Evolutionary conservation across 1,284 basidiomycete species (phyloP), one percentile per base, ranked within the genome.

Genomic region (Trichosporon asahii): DNA sequence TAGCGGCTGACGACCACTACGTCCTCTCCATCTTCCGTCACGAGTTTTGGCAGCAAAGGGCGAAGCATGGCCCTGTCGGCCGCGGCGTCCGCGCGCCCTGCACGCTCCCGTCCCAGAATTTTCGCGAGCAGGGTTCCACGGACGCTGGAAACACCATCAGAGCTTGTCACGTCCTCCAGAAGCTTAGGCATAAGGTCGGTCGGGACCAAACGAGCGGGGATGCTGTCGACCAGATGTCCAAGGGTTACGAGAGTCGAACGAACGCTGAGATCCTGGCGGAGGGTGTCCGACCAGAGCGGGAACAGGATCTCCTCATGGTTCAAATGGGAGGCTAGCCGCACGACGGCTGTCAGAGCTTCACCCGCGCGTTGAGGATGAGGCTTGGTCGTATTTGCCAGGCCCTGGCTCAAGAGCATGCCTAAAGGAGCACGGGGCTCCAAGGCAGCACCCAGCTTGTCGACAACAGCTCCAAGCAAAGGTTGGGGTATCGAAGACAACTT

Each of bases 1-100:
- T 80, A 81, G 31, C 78, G 74, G 49, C 68, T 73, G 15, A 79
- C 21, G 4, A 68, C 71, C 29, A 70, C 69, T 2, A 71, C 70
- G 0, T 74, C 68, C 4, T 70, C 40, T 5, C 66, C 46, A 0
- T 66, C 64, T 5, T 75, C 68, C 14, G 57, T 61, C 6, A 67
- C 63, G 25, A 82, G 70, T 14, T 71, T 70, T 0, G 76, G 77
- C 2, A 79, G 15, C 9, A 82, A 65, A 3, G 75, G 74, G 3
- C 57, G 40, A 2, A 79, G 27, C 67, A 79, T 71, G 3, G 23
- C 60, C 29, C 44, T 25, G 63, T 76, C 68, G 9, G 66, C 64
- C 14, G 67, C 66, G 4, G 55, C 44, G 1, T 71, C 70, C 6
- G 46, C 25, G 15, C 33, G 64, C 1, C 25, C 35, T 18, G 35